These are phyloP conservation scores for Fusarium citri DNA, from an alignment of 2,329 filamentous ascomycete species.

Conservation along the genomic window DNA sequence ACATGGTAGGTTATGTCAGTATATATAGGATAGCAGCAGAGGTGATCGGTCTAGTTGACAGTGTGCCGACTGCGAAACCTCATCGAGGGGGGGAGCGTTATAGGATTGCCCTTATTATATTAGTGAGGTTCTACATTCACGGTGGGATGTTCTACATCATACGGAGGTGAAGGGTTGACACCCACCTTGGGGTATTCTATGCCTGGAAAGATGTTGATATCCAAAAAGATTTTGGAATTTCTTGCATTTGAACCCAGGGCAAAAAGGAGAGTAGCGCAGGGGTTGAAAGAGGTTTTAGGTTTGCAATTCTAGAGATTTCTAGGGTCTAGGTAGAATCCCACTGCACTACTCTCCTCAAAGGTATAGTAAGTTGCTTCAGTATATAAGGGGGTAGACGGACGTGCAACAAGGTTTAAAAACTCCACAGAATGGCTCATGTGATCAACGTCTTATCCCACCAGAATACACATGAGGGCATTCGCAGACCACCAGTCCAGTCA, in stretches of 20 bases:
- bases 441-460: background rate
- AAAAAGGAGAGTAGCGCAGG: too few species aligned
- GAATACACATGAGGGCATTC: background rate
- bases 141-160: constrained; percentile 56
- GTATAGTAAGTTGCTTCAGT: too few species aligned
- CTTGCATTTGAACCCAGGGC: too few species aligned
- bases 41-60: constrained; percentile 62
- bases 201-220: constrained; percentile 49
- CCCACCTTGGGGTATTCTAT: constrained; percentile 24
- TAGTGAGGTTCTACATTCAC: constrained; percentile 51
- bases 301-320: too few species aligned
- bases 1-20: too few species aligned
- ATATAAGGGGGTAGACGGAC: background rate
- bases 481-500: background rate
- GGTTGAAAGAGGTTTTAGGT: too few species aligned
- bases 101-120: constrained; percentile 51
- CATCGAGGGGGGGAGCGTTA: constrained; percentile 60
- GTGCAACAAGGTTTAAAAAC: background rate
- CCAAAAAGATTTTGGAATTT: too few species aligned
- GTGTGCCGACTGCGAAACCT: constrained; percentile 69
- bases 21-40: too few species aligned
- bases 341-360: too few species aligned
- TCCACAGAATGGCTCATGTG: background rate
- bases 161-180: constrained; percentile 43
- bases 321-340: too few species aligned